Conservation (phyloP, 106 monocot species). For the Posidonia australis region DNA sequence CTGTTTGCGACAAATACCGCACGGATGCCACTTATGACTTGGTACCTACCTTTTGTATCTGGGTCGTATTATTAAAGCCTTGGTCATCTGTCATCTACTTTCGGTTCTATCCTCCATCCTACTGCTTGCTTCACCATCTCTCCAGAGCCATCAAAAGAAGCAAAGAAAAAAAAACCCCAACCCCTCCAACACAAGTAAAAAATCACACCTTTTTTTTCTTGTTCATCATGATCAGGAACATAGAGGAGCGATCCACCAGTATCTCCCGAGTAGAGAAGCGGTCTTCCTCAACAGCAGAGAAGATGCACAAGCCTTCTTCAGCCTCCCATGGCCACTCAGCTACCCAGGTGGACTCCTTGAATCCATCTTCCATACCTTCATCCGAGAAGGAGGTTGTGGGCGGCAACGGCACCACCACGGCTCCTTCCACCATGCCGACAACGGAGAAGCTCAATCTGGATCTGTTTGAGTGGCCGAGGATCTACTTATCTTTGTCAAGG, state of each 20-base stretch:
- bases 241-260: constrained; percentile 33
- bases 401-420: constrained; percentile 2
- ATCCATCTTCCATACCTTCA: constrained; percentile 4
- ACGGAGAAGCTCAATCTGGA: constrained; percentile 43
- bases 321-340: constrained; percentile 2
- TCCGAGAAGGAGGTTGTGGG: constrained; percentile 9
- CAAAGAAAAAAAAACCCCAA: not conserved
- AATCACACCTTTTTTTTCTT: constrained; percentile 3
- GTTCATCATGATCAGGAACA: constrained; percentile 42
- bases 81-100: not conserved
- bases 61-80: not conserved
- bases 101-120: not conserved
- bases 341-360: not conserved
- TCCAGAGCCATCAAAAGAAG: not conserved
- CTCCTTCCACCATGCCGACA: not conserved
- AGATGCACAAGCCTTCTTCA: constrained; percentile 1
- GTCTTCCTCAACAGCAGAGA: constrained; percentile 17
- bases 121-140: not conserved
- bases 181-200: not conserved
- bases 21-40: not conserved
- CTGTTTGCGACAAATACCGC: not conserved
- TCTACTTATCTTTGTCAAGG: constrained; percentile 63
- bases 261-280: constrained; percentile 23
- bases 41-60: not conserved
- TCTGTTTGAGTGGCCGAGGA: constrained; percentile 78